Evolutionary conservation across 345 rosid species (phyloP).

Genomic region (Gossypium ekmanianum): DNA sequence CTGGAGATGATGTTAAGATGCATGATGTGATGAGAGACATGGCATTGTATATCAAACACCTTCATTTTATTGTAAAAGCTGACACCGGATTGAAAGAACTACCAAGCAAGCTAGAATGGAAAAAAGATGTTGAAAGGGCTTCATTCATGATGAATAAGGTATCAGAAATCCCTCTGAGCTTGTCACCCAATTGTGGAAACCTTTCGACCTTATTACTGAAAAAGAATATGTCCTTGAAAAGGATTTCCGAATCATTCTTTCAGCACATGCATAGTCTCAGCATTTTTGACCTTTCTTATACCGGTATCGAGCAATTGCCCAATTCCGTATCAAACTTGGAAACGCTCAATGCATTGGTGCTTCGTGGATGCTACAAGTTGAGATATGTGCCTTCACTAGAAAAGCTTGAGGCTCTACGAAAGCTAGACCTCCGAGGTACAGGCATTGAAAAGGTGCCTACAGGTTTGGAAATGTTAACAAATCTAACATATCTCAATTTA

Average conservation of each 20-base stretch:
- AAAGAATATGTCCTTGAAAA: too few relatives aligned
- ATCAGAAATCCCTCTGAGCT: too few relatives aligned
- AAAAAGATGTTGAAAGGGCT: too few relatives aligned
- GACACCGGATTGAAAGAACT: too few relatives aligned
- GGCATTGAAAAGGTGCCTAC: constrained; percentile 6
- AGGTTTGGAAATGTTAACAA: constrained; percentile 17
- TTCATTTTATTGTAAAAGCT: too few relatives aligned
- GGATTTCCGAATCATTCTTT: background rate
- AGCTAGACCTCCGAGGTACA: background rate
- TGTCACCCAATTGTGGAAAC: too few relatives aligned
- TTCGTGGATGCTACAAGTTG: background rate
- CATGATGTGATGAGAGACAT: too few relatives aligned
- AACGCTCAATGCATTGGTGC: background rate
- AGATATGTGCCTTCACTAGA: constrained; percentile 15
- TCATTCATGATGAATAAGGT: too few relatives aligned
- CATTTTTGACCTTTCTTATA: constrained; percentile 20
- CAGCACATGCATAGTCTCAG: constrained; percentile 11
- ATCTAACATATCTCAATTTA: constrained; percentile 19
- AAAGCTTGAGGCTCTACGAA: constrained; percentile 12
- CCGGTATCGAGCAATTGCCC: background rate
- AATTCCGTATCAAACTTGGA: constrained; percentile 6
- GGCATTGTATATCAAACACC: too few relatives aligned
- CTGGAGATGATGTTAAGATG: too few relatives aligned
- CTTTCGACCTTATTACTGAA: too few relatives aligned
- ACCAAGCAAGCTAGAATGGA: too few relatives aligned